Base-by-base conservation (phyloP, 2,329 filamentous ascomycete genomes). In the Aspergillus fijiensis region DNA sequence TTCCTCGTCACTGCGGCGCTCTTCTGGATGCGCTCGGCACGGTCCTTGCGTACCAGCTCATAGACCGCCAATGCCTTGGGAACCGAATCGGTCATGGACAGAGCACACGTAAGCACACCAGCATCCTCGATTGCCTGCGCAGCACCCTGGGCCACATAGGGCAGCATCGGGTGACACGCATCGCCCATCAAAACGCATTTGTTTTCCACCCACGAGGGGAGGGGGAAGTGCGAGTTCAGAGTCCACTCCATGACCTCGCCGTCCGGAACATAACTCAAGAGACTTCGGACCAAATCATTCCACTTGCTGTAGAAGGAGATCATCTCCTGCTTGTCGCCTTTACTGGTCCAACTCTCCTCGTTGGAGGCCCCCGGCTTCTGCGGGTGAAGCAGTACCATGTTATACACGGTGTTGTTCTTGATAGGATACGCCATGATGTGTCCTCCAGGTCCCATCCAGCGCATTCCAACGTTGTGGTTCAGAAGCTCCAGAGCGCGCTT, bases 91-190 rank as follows among this genome's bases (percentile, higher is more conserved):
- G 52, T 48, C 42, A 55, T n/a, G 9, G 52, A 47, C 35, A 53
- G 23, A 2, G 35, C 51, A 16, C 51, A 45, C 35, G 12, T 27
- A 10, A 59, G 57, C 16, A 59, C 57, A 5, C 39, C 57, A 7
- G 49, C 57, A 49, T 55, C 57, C 25, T 55, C 57, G 11, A 55
- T 27, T 4, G 51, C 51, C 51, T 50, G 45, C 16, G 45, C 51
- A 21, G 57, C 57, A 14, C 57, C 57, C 21, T 59, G 57, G 10
- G 57, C 57, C 16, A 55, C 42, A 16, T 59, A 55, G 4, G 51
- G 57, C 45, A 59, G 33, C 51, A 55, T 59, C 4, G 57, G 57
- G 49, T 59, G 57, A 35, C 57, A 54, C 16, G 50, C 35, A 49
- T 59, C 57, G 4, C 57, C 57, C 29, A 55, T 55, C 33, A 29